Evolutionary conservation across 2,329 filamentous ascomycete genomes (phyloP).

Genomic region (Stemphylium lycopersici): DNA sequence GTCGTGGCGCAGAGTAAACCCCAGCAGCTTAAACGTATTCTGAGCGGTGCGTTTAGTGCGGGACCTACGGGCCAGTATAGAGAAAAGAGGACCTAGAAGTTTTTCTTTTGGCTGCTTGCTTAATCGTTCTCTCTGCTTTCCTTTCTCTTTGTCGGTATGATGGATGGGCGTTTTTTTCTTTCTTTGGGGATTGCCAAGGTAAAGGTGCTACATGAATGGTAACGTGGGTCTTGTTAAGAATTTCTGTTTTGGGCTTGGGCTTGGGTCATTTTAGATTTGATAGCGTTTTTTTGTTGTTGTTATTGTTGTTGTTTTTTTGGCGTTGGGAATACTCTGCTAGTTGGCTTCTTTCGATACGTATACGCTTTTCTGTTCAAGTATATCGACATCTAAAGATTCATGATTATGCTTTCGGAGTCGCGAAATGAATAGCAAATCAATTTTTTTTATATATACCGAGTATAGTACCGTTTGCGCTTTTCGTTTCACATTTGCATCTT

Average conservation of each 20-base stretch:
- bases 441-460: too few relatives aligned
- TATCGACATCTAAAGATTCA: too few relatives aligned
- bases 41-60: constrained; percentile 32
- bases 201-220: background rate
- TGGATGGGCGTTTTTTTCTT: background rate
- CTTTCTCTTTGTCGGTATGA: too few relatives aligned
- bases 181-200: background rate
- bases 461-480: too few relatives aligned
- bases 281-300: background rate
- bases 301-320: too few relatives aligned
- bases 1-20: constrained; percentile 12
- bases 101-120: background rate
- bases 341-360: too few relatives aligned
- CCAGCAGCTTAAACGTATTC: constrained; percentile 25
- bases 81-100: constrained; percentile 15
- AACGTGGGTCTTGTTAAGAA: background rate
- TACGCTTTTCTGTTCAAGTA: too few relatives aligned
- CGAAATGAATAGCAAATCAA: too few relatives aligned
- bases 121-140: background rate
- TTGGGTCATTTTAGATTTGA: background rate
- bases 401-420: too few relatives aligned
- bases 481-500: too few relatives aligned
- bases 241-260: too few relatives aligned
- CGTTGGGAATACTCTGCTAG: too few relatives aligned
- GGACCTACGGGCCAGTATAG: constrained; percentile 21